These are phyloP conservation scores for Penicillium soppii DNA, from an alignment of 495 filamentous ascomycete genomes.

Conservation along the genomic window DNA sequence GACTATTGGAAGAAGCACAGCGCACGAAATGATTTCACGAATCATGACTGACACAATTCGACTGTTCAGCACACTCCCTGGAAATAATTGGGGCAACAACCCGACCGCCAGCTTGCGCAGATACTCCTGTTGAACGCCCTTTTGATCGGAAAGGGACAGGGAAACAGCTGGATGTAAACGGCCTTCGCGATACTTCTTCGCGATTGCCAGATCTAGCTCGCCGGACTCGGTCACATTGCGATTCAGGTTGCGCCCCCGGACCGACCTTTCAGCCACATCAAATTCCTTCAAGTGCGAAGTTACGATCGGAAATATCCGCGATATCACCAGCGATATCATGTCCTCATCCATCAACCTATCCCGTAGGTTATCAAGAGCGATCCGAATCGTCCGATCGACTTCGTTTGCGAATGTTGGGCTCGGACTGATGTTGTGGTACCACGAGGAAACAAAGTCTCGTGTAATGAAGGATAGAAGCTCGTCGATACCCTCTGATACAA, in stretches of 20 bases:
- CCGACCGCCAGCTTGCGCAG: slow-evolving; percentile 67
- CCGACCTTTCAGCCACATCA: slow-evolving; percentile 81
- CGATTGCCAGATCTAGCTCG: slow-evolving; percentile 91
- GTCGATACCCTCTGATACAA: slow-evolving; percentile 79
- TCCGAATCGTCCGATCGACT: slow-evolving; percentile 75
- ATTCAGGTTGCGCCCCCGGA: slow-evolving; percentile 83
- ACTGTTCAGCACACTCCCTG: slow-evolving; percentile 70
- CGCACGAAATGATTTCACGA: slow-evolving; percentile 73
- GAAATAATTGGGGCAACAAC: slow-evolving; percentile 75
- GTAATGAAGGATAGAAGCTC: slow-evolving; percentile 73
- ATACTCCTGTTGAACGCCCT: slow-evolving; percentile 81
- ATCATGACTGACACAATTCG: slow-evolving; percentile 75
- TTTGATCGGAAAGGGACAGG: slow-evolving; percentile 76
- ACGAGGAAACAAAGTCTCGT: slow-evolving; percentile 82
- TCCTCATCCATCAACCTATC: slow-evolving; percentile 72
- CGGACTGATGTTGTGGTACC: slow-evolving; percentile 84
- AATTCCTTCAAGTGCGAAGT: slow-evolving; percentile 91
- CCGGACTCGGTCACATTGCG: slow-evolving; percentile 93
- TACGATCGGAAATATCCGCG: slow-evolving; percentile 79
- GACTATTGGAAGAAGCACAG: slow-evolving; percentile 40
- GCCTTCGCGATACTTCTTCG: slow-evolving; percentile 85
- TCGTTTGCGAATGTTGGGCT: slow-evolving; percentile 79
- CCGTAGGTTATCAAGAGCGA: slow-evolving; percentile 67
- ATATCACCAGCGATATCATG: slow-evolving; percentile 75
- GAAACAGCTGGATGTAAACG: slow-evolving; percentile 88